These are phyloP conservation scores for Candida incommunis DNA, from an alignment of 805 yeast genomes.

Conservation along the genomic window DNA sequence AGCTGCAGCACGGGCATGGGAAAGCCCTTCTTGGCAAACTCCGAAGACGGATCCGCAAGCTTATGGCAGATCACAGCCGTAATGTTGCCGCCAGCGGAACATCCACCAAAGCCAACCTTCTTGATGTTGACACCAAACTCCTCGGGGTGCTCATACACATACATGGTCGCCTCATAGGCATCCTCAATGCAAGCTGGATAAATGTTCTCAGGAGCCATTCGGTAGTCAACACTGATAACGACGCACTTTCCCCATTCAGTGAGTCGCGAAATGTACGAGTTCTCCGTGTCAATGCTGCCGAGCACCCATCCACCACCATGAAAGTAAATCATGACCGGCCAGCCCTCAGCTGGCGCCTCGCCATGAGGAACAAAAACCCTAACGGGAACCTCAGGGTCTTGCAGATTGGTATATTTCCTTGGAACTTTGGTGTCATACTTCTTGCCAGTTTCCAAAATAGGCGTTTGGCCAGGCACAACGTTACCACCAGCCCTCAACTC, in stretches of 20 bases:
- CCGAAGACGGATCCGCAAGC: conserved; percentile 16
- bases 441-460: conserved; percentile 17
- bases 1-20: conserved; percentile 28
- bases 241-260: conserved; percentile 24
- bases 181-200: conserved; percentile 36
- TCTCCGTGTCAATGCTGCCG: conserved; percentile 28
- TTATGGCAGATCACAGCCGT: conserved; percentile 19
- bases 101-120: conserved; percentile 30
- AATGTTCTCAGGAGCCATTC: conserved; percentile 36
- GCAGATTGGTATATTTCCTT: conserved; percentile 17
- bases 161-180: conserved; percentile 22
- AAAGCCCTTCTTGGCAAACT: conserved; percentile 8
- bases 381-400: conserved; percentile 15
- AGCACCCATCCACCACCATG: conserved; percentile 36
- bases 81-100: conserved; percentile 31
- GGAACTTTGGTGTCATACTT: conserved; percentile 22
- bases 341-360: conserved; percentile 23
- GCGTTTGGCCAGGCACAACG: conserved; percentile 30
- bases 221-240: conserved; percentile 35
- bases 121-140: conserved; percentile 8
- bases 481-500: conserved; percentile 23
- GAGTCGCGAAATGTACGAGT: conserved; percentile 28
- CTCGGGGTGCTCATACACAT: conserved; percentile 6
- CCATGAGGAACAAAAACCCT: conserved; percentile 28
- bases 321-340: conserved; percentile 27